Evolutionary conservation across 1,284 basidiomycete species (phyloP).

Genomic region (Heterobasidion parviporum): DNA sequence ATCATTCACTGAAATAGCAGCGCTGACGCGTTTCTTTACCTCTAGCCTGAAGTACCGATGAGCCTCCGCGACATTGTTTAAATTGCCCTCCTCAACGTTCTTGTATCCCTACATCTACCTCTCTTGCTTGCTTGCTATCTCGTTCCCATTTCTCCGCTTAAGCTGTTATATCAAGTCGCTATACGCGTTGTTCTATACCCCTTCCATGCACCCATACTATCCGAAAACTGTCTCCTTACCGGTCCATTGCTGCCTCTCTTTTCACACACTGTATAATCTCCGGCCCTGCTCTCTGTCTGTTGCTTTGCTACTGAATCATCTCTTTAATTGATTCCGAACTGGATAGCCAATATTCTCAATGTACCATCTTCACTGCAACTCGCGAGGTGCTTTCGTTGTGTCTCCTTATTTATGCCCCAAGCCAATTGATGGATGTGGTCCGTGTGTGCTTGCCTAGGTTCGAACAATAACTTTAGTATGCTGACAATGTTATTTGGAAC

Average conservation of each 20-base stretch:
- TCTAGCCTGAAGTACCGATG: conserved; percentile 78
- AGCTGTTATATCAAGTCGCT: conserved; percentile 36
- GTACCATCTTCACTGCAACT: conserved; percentile 75
- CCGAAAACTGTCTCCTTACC: conserved; percentile 61
- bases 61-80: conserved; percentile 80
- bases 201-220: conserved; percentile 40
- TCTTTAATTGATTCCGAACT: conserved; percentile 9
- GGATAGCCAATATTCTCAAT: conserved; percentile 59
- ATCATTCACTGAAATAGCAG: background rate
- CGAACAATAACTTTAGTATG: too few species aligned
- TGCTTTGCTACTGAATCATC: conserved; percentile 14
- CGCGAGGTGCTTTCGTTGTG: conserved; percentile 29
- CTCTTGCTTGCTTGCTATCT: conserved; percentile 22
- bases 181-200: conserved; percentile 53
- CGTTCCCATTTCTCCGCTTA: conserved; percentile 22
- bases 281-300: conserved; percentile 24
- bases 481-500: too few species aligned
- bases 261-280: conserved; percentile 62
- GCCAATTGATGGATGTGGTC: conserved; percentile 62
- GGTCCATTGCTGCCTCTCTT: conserved; percentile 32
- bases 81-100: conserved; percentile 39
- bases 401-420: conserved; percentile 43
- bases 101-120: conserved; percentile 72
- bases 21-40: conserved; percentile 9
- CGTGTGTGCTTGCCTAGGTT: conserved; percentile 36